Evolutionary conservation across 345 rosid species (phyloP).

Genomic region (Gossypium longicalyx): DNA sequence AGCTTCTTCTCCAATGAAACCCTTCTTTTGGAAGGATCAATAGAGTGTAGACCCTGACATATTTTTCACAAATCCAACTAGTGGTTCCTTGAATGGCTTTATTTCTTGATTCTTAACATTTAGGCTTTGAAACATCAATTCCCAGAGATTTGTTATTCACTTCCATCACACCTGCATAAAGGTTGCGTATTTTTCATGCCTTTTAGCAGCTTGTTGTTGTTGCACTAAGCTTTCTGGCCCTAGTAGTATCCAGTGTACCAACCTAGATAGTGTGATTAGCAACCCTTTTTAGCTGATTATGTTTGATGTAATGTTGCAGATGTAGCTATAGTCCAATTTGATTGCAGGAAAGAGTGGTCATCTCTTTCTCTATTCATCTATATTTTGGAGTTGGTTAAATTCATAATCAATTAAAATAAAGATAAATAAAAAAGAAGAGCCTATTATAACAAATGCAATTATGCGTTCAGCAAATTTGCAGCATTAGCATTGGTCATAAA

Average conservation of each 20-base stretch:
- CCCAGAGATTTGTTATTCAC: no score
- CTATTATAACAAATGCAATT: not conserved
- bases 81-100: not conserved
- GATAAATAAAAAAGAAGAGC: not conserved
- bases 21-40: conserved; percentile 63
- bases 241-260: not conserved
- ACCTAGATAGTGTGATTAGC: not conserved
- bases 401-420: no score
- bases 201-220: not conserved
- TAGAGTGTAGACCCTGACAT: not conserved
- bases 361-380: no score
- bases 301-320: not conserved
- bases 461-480: not conserved
- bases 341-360: no score
- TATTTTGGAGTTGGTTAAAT: no score
- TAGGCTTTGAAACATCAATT: not conserved
- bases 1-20: conserved; percentile 53
- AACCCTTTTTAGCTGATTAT: not conserved
- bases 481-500: not conserved
- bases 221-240: conserved; percentile 9
- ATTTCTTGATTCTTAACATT: not conserved
- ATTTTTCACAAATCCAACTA: not conserved
- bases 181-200: not conserved
- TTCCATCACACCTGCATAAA: no score
- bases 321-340: no score